phyloP scores from a whole-genome alignment of 129 eudicot genomes.

The Centrapalus pauciflorus region DNA sequence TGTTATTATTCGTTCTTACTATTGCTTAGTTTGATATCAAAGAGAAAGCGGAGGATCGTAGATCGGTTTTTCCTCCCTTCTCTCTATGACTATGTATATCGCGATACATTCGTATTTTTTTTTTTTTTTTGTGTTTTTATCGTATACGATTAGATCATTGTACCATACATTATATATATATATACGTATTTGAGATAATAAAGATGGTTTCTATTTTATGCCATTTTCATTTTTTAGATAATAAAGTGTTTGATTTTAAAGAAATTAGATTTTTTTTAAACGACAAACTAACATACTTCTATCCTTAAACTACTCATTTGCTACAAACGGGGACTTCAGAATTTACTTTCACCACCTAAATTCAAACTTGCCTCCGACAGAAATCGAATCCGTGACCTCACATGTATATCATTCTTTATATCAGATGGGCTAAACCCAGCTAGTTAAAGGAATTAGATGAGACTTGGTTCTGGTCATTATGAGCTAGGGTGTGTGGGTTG shows the following conservation, averaged over 20 bases:
- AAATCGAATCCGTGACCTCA: too few relatives aligned
- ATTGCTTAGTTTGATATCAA: conserved; percentile 13
- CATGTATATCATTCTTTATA: not conserved
- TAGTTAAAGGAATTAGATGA: not conserved
- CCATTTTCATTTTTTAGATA: not conserved
- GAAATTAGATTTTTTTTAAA: not conserved
- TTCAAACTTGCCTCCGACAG: too few relatives aligned
- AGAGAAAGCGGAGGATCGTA: conserved; percentile 28
- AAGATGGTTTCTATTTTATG: not conserved
- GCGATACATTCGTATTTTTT: conserved; percentile 6
- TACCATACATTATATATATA: not conserved
- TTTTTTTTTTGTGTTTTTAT: not conserved
- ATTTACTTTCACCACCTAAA: too few relatives aligned
- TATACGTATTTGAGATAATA: conserved; percentile 22
- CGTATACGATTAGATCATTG: not conserved
- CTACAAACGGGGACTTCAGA: too few relatives aligned
- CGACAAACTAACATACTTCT: not conserved
- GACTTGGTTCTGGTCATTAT: not conserved
- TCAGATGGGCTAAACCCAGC: not conserved
- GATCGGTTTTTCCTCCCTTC: conserved; percentile 30
- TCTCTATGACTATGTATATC: too few relatives aligned
- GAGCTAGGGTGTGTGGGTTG: too few relatives aligned
- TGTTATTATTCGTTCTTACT: not conserved
- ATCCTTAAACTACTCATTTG: too few relatives aligned
- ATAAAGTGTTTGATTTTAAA: not conserved